Evolutionary conservation across 352 stramenopile species (phyloP).

Genomic region (Phytophthora lateralis): DNA sequence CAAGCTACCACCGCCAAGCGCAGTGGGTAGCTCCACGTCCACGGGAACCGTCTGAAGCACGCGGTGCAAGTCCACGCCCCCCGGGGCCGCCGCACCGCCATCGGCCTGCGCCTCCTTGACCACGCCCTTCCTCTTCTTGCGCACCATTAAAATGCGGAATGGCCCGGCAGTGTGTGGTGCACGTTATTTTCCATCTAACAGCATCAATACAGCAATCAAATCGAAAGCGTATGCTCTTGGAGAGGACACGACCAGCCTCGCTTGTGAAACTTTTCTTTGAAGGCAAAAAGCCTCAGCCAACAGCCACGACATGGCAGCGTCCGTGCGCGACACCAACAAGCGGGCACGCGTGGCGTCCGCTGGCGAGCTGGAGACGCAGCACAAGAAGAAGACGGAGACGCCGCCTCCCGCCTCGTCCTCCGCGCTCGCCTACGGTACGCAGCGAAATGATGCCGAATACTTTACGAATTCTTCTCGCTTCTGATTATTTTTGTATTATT

Average conservation of each 20-base stretch:
- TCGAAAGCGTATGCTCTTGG: too few species aligned
- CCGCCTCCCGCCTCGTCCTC: not conserved
- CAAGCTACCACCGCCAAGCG: slow-evolving; percentile 39
- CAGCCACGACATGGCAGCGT: not conserved
- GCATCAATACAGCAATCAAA: too few species aligned
- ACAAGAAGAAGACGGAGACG: slow-evolving; percentile 29
- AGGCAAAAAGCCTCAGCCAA: not conserved
- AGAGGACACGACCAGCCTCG: too few species aligned
- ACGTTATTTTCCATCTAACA: not conserved
- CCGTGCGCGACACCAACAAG: slow-evolving; percentile 33
- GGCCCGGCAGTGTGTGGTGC: not conserved
- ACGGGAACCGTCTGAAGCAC: slow-evolving; percentile 35
- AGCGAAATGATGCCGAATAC: not conserved
- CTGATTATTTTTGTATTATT: not conserved
- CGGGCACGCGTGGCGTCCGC: slow-evolving; percentile 20
- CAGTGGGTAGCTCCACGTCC: slow-evolving; percentile 44
- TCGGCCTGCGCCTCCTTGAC: slow-evolving; percentile 56
- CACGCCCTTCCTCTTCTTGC: slow-evolving; percentile 80
- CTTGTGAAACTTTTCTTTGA: not conserved
- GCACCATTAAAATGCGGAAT: slow-evolving; percentile 55
- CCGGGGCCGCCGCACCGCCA: slow-evolving; percentile 29
- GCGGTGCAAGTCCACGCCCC: slow-evolving; percentile 38
- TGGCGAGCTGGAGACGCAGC: slow-evolving; percentile 7
- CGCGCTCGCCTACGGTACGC: slow-evolving; percentile 11
- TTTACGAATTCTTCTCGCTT: not conserved